A percentile compares a stretch with the other conserved stretches of the same genome.
phyloP scores from a whole-genome alignment of 2,329 filamentous ascomycete genomes.

The Colletotrichum godetiae region DNA sequence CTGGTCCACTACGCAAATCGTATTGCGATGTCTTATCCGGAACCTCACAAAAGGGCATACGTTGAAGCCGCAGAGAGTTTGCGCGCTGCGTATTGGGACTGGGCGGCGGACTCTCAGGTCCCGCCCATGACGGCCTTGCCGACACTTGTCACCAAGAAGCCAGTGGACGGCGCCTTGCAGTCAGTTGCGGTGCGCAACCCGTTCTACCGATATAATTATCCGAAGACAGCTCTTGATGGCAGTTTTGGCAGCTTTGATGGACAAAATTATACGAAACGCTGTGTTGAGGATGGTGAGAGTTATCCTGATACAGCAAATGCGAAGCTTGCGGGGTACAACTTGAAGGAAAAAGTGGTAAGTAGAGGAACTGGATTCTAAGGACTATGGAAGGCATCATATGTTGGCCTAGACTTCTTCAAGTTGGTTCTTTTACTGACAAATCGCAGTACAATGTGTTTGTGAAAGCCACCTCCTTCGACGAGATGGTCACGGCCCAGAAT shows the following conservation, averaged over 20 bases:
- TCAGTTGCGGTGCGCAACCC: conserved; percentile 60
- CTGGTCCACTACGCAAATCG: conserved; percentile 40
- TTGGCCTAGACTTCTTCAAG: too few species aligned
- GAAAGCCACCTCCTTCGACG: conserved; percentile 48
- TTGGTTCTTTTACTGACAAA: conserved; percentile 3
- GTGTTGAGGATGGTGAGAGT: conserved; percentile 37
- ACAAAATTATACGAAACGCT: conserved; percentile 23
- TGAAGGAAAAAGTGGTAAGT: conserved; percentile 56
- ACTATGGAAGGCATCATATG: background rate
- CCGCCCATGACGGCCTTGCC: conserved; percentile 52
- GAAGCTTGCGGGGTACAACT: conserved; percentile 44
- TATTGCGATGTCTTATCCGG: conserved; percentile 37
- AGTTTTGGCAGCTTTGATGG: conserved; percentile 48
- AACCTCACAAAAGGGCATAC: conserved; percentile 44
- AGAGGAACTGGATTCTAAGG: background rate
- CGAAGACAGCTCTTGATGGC: conserved; percentile 49
- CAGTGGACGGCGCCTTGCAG: conserved; percentile 45
- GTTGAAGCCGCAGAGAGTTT: conserved; percentile 57
- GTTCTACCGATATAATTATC: conserved; percentile 63
- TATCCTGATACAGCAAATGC: conserved; percentile 54
- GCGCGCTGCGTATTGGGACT: conserved; percentile 67
- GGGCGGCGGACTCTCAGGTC: conserved; percentile 56
- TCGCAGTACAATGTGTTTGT: conserved; percentile 56
- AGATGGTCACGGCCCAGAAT: conserved; percentile 53
- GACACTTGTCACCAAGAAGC: conserved; percentile 53